Evolutionary conservation across 345 rosid species (phyloP), one percentile per base, ranked within the genome.

Genomic region (Syzygium grande): DNA sequence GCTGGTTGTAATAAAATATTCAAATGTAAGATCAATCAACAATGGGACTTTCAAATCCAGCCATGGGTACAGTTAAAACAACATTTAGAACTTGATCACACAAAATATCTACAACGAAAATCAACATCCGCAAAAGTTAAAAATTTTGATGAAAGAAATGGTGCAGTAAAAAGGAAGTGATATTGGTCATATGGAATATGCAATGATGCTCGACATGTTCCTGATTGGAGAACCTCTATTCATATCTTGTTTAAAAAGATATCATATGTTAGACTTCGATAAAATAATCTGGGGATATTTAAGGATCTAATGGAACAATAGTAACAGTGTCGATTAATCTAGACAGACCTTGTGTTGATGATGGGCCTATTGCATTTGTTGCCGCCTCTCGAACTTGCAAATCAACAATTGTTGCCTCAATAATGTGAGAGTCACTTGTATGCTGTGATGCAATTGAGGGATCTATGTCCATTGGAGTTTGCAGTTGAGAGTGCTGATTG

Each of bases 251-350:
- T 11, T 25, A 0, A 59, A 59, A 25, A 59, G 6, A 27, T 6
- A 58, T 58, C 29, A 58, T 11, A 27, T 59, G 16, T 0, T 59
- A 59, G 16, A 59, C 5, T 27, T 27, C 2, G 15, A 59, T 27
- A 59, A 25, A 58, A 58, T 25, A 25, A 25, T 58, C 0, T 11
- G 3, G 29, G 2, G 15, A 25, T 59, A 59, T 59, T 11, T 56
- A 0, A 22, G 61, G 61, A 2, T 56, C n/a, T 0, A 56, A 56
- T 11, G 27, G 12, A 56, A 56, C 12, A 5, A 22, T 0, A 23
- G n/a, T 0, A 56, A 2, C 0, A 1, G 9, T 56, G n/a, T 9
- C 9, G 27, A 56, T 56, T 9, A 12, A 51, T 12, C 52, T 2
- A 51, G 14, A 52, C 53, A 52, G 0, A 52, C 53, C 53, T 13